These are phyloP conservation scores for Penicillium sp. DNA, from an alignment of 2,329 filamentous ascomycete species.

Conservation along the genomic window DNA sequence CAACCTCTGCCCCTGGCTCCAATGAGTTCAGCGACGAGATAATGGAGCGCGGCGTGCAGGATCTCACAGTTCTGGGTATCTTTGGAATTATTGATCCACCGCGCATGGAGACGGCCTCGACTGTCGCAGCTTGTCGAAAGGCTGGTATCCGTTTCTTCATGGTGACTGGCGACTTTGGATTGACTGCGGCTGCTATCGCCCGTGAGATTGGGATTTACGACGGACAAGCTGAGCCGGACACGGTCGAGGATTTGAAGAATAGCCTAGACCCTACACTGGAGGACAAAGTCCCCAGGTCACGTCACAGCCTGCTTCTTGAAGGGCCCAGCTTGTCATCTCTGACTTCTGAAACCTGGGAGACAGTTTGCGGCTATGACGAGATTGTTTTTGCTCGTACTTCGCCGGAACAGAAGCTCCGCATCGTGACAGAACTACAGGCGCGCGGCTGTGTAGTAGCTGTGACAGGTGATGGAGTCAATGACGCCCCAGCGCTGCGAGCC, in stretches of 20 bases:
- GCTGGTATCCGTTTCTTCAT: constrained; percentile 45
- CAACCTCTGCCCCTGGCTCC: constrained; percentile 43
- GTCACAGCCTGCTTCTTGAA: constrained; percentile 61
- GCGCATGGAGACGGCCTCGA: constrained; percentile 36
- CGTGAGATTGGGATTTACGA: constrained; percentile 45
- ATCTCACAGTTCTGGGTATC: constrained; percentile 53
- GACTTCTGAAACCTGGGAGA: constrained; percentile 67
- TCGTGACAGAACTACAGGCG: constrained; percentile 42
- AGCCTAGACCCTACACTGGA: constrained; percentile 16
- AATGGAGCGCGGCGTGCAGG: constrained; percentile 39
- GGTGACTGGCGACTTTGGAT: constrained; percentile 45
- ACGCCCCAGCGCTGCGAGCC: constrained; percentile 35
- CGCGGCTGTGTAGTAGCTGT: constrained; percentile 44
- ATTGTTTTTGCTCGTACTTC: constrained; percentile 48
- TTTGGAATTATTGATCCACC: constrained; percentile 50
- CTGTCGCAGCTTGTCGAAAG: constrained; percentile 36
- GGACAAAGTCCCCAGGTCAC: constrained; percentile 25
- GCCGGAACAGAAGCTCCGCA: constrained; percentile 46
- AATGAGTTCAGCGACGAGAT: constrained; percentile 55
- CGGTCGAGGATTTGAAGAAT: constrained; percentile 53
- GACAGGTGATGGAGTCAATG: constrained; percentile 41
- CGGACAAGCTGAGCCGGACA: constrained; percentile 52
- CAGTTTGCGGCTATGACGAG: constrained; percentile 57
- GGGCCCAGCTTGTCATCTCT: constrained; percentile 66
- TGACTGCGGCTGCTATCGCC: constrained; percentile 44